A percentile compares a stretch with the other conserved stretches of the same genome.
Conservation (phyloP, 2,329 filamentous ascomycete species). For the Neofusicoccum kwambonambiense region DNA sequence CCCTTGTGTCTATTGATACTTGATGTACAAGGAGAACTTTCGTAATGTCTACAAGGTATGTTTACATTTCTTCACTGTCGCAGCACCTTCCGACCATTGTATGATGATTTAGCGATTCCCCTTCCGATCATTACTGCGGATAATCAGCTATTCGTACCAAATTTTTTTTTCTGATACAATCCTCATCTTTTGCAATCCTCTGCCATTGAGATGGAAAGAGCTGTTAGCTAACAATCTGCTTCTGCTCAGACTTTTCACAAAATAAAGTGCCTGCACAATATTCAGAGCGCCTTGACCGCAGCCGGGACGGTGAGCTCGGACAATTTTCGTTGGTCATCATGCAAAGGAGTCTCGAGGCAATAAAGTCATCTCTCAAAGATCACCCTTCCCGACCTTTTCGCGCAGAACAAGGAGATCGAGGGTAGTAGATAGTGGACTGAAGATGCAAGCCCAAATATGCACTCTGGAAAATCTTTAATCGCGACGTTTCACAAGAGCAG, state of each 20-base stretch:
- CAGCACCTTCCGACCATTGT: background rate
- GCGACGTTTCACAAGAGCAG: too few relatives aligned
- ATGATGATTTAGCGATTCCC: conserved; percentile 15
- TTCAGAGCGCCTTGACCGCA: background rate
- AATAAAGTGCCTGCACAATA: too few relatives aligned
- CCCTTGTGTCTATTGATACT: conserved; percentile 13
- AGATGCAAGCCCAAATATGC: too few relatives aligned
- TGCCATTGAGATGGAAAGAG: background rate
- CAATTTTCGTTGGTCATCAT: too few relatives aligned
- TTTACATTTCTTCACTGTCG: background rate
- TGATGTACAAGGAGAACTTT: background rate
- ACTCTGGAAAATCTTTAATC: too few relatives aligned
- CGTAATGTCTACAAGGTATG: background rate
- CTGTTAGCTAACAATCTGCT: background rate
- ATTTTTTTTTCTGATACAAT: background rate
- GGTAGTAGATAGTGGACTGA: background rate
- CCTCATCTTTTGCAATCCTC: background rate
- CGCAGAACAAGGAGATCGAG: background rate
- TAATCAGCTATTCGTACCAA: conserved; percentile 12
- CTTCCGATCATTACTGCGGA: conserved; percentile 5
- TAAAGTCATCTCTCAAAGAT: background rate
- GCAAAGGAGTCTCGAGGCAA: too few relatives aligned
- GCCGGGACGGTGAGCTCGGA: too few relatives aligned
- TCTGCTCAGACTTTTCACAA: background rate
- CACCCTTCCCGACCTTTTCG: background rate